These are phyloP conservation scores for Debaryomyces hansenii DNA, from an alignment of 805 yeast species.

Conservation along the genomic window DNA sequence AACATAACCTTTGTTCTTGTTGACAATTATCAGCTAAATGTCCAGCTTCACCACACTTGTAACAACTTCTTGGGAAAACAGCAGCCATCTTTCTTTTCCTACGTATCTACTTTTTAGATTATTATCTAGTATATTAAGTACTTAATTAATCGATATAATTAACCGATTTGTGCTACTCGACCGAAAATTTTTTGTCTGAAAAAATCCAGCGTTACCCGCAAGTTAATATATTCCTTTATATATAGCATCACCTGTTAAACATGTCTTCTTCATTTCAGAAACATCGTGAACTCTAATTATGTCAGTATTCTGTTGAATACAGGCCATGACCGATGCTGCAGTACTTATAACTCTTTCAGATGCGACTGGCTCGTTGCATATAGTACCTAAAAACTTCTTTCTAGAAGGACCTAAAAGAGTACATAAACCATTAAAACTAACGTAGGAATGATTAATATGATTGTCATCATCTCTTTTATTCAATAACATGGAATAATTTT, in stretches of 20 bases:
- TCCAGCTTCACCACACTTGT: constrained; percentile 90
- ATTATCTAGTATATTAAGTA: not conserved
- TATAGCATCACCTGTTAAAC: constrained; percentile 71
- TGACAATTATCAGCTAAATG: constrained; percentile 87
- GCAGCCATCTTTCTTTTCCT: constrained; percentile 30
- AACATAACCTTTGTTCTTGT: constrained; percentile 82
- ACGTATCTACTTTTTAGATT: not conserved
- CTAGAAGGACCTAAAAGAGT: constrained; percentile 85
- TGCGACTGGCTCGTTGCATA: constrained; percentile 60
- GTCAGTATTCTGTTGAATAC: constrained; percentile 72
- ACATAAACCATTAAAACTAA: constrained; percentile 56
- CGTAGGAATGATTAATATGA: constrained; percentile 21
- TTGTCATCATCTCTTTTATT: constrained; percentile 11
- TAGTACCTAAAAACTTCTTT: constrained; percentile 78
- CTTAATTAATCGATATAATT: not conserved
- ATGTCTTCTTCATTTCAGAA: constrained; percentile 45
- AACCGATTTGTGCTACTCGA: not conserved
- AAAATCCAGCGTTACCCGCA: constrained; percentile 6
- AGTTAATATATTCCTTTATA: constrained; percentile 36
- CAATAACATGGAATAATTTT: constrained; percentile 43
- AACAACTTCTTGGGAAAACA: constrained; percentile 73
- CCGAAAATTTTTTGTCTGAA: not conserved
- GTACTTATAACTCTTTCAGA: constrained; percentile 73
- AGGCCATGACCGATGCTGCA: constrained; percentile 68
- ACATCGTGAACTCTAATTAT: constrained; percentile 90